A percentile compares a stretch with the other conserved stretches of the same genome.
phyloP scores from a whole-genome alignment of 2,329 filamentous ascomycete species.

The Neofusicoccum kwambonambiense region DNA sequence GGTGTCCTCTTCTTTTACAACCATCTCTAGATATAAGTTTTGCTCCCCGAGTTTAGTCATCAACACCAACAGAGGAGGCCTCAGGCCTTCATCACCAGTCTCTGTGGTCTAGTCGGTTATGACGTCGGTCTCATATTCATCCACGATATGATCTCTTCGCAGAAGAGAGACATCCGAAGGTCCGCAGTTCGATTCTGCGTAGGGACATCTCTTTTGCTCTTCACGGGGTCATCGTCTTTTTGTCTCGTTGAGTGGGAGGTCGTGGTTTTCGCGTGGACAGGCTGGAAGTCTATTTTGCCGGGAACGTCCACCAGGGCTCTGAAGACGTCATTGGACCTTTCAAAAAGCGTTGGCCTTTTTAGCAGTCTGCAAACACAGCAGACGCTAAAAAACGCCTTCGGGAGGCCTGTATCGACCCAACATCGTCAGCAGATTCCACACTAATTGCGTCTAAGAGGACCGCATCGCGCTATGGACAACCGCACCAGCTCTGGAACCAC shows the following conservation, averaged over 20 bases:
- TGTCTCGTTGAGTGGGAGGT: neutral
- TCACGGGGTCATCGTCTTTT: neutral
- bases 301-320: too few species aligned
- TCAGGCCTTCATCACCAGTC: neutral
- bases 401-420: too few species aligned
- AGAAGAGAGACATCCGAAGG: slow-evolving; percentile 18
- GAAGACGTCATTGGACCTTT: too few species aligned
- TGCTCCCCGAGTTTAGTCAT: neutral
- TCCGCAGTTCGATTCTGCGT: slow-evolving; percentile 20
- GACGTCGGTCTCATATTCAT: slow-evolving; percentile 20
- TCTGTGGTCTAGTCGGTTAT: slow-evolving; percentile 22
- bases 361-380: too few species aligned
- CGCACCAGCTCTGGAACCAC: too few species aligned
- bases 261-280: neutral
- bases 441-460: too few species aligned
- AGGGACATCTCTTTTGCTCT: slow-evolving; percentile 17
- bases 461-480: too few species aligned
- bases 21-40: neutral
- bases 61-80: neutral
- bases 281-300: too few species aligned
- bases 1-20: too few species aligned
- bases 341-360: too few species aligned
- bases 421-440: too few species aligned
- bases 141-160: neutral
- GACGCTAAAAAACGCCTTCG: too few species aligned